Percentiles rank a stretch among this genome's conserved stretches.
Evolutionary conservation across 495 filamentous ascomycete species (phyloP).

Genomic region (Chaetomium tenue): DNA sequence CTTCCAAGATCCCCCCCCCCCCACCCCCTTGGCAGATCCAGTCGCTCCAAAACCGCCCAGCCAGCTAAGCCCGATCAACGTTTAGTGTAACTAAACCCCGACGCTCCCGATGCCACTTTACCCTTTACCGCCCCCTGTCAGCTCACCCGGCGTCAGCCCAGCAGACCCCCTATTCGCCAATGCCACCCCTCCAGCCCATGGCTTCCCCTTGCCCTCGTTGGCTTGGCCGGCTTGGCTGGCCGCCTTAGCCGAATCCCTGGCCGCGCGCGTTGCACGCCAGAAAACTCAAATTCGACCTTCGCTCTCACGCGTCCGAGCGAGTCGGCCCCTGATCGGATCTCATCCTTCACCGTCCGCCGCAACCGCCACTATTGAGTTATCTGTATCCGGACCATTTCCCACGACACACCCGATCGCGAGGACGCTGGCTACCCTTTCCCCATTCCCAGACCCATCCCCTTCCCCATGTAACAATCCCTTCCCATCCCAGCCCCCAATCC

Average conservation of each 20-base stretch:
- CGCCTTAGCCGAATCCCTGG: background rate
- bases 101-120: background rate
- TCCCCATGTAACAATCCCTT: no score
- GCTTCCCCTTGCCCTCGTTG: no score
- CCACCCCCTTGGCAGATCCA: background rate
- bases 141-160: background rate
- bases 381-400: no score
- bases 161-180: background rate
- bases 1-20: background rate
- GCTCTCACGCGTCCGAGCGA: no score
- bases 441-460: no score
- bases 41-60: background rate
- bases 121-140: background rate
- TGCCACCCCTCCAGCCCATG: background rate
- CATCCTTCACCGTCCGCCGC: no score
- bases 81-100: background rate
- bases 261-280: background rate
- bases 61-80: background rate
- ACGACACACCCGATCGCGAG: no score
- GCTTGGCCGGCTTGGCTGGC: no score
- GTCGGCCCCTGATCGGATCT: no score
- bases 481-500: no score
- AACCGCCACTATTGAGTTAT: no score
- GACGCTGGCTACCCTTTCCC: no score
- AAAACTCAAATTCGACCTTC: conserved; percentile 2